Conservation (phyloP, 371 early-diverging fungal species). For the Circinella umbellata region DNA sequence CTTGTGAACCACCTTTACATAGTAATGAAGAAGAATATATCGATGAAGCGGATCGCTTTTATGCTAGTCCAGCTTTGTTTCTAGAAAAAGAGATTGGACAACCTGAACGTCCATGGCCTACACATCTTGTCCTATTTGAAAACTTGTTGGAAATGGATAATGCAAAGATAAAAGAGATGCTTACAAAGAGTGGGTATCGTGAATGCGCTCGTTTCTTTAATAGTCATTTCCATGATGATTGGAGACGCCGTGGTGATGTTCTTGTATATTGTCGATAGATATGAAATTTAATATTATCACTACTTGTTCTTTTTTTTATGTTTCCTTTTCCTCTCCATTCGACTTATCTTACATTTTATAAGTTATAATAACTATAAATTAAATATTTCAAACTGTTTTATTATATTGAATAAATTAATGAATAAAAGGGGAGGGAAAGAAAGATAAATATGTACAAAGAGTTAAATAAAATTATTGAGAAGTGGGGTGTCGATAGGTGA, state of each 20-base stretch:
- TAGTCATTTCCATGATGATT: conserved; percentile 85
- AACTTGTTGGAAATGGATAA: conserved; percentile 31
- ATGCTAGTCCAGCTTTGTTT: conserved; percentile 67
- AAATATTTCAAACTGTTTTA: no score
- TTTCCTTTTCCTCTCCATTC: no score
- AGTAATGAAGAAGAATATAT: conserved; percentile 38
- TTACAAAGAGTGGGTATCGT: conserved; percentile 24
- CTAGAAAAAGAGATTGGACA: conserved; percentile 30
- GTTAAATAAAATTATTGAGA: no score
- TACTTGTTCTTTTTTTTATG: neutral
- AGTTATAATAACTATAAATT: no score
- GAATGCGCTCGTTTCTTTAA: conserved; percentile 89
- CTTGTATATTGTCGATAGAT: conserved; percentile 61
- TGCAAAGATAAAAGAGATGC: conserved; percentile 2
- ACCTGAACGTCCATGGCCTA: conserved; percentile 44
- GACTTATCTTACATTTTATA: no score
- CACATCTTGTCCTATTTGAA: conserved; percentile 76
- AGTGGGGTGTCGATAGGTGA: no score
- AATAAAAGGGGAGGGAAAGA: no score
- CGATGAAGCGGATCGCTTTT: conserved; percentile 88
- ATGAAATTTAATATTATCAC: neutral
- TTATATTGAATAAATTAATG: no score
- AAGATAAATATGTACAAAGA: no score
- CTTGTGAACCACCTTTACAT: conserved; percentile 88
- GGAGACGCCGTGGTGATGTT: conserved; percentile 81